Evolutionary conservation across 768 basidiomycete genomes (phyloP).

Genomic region (Leccinellum luteum): DNA sequence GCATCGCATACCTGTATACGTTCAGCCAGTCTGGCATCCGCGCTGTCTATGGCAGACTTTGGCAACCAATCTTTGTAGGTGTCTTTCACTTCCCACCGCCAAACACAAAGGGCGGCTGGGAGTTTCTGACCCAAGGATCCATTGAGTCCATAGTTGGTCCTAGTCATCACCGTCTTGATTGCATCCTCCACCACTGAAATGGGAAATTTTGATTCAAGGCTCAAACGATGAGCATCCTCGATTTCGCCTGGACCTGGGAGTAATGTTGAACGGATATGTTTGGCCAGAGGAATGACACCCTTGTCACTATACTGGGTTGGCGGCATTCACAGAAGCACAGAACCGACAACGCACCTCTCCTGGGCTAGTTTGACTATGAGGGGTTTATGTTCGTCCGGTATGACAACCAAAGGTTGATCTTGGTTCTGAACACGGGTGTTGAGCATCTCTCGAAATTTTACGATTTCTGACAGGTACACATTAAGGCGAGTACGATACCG

Average conservation of each 20-base stretch:
- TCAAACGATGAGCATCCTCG: slow-evolving; percentile 33
- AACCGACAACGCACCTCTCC: slow-evolving; percentile 61
- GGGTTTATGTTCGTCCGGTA: slow-evolving; percentile 70
- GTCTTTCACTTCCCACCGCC: slow-evolving; percentile 85
- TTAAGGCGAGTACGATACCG: background rate
- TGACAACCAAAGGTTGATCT: slow-evolving; percentile 48
- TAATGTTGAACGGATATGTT: slow-evolving; percentile 67
- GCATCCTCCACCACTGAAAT: slow-evolving; percentile 54
- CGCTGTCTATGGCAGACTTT: slow-evolving; percentile 60
- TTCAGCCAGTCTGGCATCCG: slow-evolving; percentile 58
- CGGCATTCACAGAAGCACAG: background rate
- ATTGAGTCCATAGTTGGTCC: slow-evolving; percentile 83
- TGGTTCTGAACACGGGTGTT: slow-evolving; percentile 48
- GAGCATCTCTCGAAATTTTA: slow-evolving; percentile 73
- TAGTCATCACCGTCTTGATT: slow-evolving; percentile 59
- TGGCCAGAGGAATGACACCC: slow-evolving; percentile 56
- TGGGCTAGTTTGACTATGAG: slow-evolving; percentile 81
- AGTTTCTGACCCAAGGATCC: slow-evolving; percentile 44
- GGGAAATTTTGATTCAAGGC: slow-evolving; percentile 42
- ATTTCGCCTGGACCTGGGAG: slow-evolving; percentile 64
- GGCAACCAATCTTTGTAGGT: slow-evolving; percentile 61
- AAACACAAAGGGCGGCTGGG: slow-evolving; percentile 66
- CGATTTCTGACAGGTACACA: slow-evolving; percentile 51
- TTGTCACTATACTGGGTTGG: slow-evolving; percentile 59
- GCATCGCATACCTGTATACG: slow-evolving; percentile 53